These are phyloP conservation scores for Tieghemiomyces parasiticus DNA, from an alignment of 192 early-diverging fungal genomes.

Conservation along the genomic window DNA sequence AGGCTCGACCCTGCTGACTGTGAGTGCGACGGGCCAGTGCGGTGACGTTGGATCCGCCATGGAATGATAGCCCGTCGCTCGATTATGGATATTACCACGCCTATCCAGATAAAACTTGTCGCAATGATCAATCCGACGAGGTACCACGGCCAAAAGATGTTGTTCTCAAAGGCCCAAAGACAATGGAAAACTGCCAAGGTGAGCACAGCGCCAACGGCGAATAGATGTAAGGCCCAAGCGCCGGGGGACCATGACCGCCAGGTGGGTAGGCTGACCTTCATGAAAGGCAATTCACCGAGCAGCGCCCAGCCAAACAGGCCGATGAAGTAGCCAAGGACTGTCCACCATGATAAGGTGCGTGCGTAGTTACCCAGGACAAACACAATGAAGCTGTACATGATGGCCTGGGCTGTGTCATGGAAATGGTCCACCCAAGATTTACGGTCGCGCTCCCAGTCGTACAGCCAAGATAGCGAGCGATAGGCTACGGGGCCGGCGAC, in stretches of 20 bases:
- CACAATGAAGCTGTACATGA: constrained; percentile 45
- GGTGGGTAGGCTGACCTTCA: constrained; percentile 43
- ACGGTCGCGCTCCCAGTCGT: constrained; percentile 46
- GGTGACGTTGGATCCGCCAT: background rate
- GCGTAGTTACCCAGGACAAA: constrained; percentile 68
- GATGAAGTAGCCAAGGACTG: constrained; percentile 24
- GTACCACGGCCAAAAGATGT: constrained; percentile 25
- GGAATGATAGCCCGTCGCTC: constrained; percentile 1
- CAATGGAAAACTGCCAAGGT: constrained; percentile 39
- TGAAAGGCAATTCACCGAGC: constrained; percentile 50
- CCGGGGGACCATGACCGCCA: constrained; percentile 45
- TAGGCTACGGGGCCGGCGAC: constrained; percentile 30
- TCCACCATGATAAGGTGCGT: constrained; percentile 38
- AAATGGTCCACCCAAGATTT: constrained; percentile 51
- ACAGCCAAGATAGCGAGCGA: constrained; percentile 37
- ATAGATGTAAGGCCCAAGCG: constrained; percentile 45
- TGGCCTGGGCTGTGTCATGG: constrained; percentile 38
- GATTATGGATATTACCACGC: background rate
- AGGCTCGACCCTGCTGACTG: too few relatives aligned
- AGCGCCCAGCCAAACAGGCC: constrained; percentile 33
- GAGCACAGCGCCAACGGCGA: constrained; percentile 35
- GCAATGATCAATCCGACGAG: constrained; percentile 25
- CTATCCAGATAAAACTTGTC: constrained; percentile 11
- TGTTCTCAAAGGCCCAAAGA: constrained; percentile 19
- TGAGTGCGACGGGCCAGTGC: too few relatives aligned